These are phyloP conservation scores for Entoloma clypeatum DNA, from an alignment of 1,284 basidiomycete species.

Conservation along the genomic window DNA sequence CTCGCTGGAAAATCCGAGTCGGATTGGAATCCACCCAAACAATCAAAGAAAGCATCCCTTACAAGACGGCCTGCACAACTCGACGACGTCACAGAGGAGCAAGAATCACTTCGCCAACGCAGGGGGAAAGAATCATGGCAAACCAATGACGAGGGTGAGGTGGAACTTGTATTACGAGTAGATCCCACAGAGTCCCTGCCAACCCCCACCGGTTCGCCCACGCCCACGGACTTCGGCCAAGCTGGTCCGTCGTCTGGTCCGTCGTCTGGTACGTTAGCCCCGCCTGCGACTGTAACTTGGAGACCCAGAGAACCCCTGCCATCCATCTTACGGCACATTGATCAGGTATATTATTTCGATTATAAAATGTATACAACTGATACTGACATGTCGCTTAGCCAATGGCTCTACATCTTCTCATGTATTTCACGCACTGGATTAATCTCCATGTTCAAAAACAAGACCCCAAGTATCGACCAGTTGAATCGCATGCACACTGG, in stretches of 20 bases:
- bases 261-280: conserved; percentile 19
- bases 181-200: conserved; percentile 36
- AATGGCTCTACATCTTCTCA: conserved; percentile 69
- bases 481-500: conserved; percentile 75
- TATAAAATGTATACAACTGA: conserved; percentile 15
- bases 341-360: conserved; percentile 52
- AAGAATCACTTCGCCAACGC: conserved; percentile 11
- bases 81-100: conserved; percentile 37
- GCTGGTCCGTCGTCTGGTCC: conserved; percentile 1
- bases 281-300: conserved; percentile 15
- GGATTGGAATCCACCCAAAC: conserved; percentile 59
- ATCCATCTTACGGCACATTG: conserved; percentile 49
- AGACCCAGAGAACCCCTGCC: conserved; percentile 55
- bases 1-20: conserved; percentile 61
- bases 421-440: conserved; percentile 83
- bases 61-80: conserved; percentile 23
- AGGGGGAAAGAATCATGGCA: conserved; percentile 27
- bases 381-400: conserved; percentile 37
- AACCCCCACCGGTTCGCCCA: conserved; percentile 38
- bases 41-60: conserved; percentile 30
- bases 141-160: conserved; percentile 37
- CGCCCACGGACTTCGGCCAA: conserved; percentile 19
- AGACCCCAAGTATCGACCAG: conserved; percentile 42
- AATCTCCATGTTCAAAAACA: conserved; percentile 52
- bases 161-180: conserved; percentile 32